Evolutionary conservation across 257 asterid species (phyloP), one percentile per base, ranked within the genome.

Genomic region (Vinca minor): DNA sequence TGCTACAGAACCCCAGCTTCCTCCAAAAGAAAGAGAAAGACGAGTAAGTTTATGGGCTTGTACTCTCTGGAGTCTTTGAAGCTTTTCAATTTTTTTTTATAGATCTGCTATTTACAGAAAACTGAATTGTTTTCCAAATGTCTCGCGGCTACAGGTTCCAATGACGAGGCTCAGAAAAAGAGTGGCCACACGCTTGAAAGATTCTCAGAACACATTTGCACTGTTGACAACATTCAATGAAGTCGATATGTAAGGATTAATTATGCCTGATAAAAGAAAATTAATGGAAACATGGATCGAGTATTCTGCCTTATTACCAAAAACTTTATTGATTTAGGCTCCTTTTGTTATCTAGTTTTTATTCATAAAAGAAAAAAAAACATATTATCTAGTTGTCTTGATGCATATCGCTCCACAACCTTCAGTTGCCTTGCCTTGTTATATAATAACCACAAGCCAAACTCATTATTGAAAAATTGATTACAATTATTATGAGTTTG

Each of bases 81-180:
- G 18, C 38, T 46, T 53, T 32, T 53, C 23, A 31, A 35, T 18
- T 23, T 28, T n/a, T 56, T 55, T 29, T 15, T 44, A 14, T 29
- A 46, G 42, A n/a, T n/a, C 55, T 26, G 35, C 47, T 46, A 29
- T 45, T 23, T 34, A n/a, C 21, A 5, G 50, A 3, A n/a, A 45
- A 59, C 23, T 26, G 28, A 52, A 74, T 48, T 56, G 39, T 32
- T n/a, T 45, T 10, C 36, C 58, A 44, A 44, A 44, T 8, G 38
- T 70, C 32, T 70, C 49, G 34, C 69, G 15, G 15, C 73, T 62
- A 25, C 78, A 93, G 98, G 97, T 93, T 71, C 92, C 97, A 11
- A 93, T 93, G 99, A 93, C 99, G 55, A 87, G 97, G 83, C 94
- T 93, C 60, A 82, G 99, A 74, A 89, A 93, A 76, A 67, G 99